phyloP scores from a whole-genome alignment of 176 grass and related monocot species.

The Aegilops bicornis region DNA sequence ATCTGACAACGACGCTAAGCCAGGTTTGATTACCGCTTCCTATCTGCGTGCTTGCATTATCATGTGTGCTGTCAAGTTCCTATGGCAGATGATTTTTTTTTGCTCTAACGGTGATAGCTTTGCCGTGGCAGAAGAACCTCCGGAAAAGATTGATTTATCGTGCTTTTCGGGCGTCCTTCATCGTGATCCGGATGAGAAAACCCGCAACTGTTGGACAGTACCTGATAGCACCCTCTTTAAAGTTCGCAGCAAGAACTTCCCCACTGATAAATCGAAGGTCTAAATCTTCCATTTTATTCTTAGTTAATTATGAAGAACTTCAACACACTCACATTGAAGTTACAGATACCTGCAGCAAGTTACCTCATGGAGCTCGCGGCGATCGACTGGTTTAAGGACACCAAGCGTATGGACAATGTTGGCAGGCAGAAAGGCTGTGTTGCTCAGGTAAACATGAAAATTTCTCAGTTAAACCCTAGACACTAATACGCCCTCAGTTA shows the following conservation, averaged over 20 bases:
- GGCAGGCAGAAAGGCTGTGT: conserved; percentile 66
- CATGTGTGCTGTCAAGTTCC: background rate
- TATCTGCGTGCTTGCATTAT: conserved; percentile 4
- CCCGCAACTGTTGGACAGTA: conserved; percentile 79
- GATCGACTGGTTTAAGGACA: conserved; percentile 85
- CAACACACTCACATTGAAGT: conserved; percentile 1
- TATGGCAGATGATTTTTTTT: background rate
- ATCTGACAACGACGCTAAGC: conserved; percentile 54
- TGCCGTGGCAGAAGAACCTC: conserved; percentile 51
- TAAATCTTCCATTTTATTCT: conserved; percentile 8
- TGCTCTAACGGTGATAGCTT: background rate
- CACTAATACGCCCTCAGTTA: background rate
- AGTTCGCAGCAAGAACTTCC: conserved; percentile 87
- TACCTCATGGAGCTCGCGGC: conserved; percentile 88
- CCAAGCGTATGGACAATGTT: conserved; percentile 88
- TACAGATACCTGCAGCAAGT: conserved; percentile 77
- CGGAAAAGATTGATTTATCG: conserved; percentile 66
- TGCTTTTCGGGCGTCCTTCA: conserved; percentile 70
- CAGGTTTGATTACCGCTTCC: conserved; percentile 42
- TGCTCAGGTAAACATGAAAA: conserved; percentile 55
- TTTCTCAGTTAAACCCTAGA: no score
- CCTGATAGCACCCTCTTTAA: conserved; percentile 87
- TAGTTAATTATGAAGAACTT: background rate
- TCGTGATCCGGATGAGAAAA: conserved; percentile 62
- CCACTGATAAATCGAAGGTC: conserved; percentile 94